Percentiles rank a stretch among this genome's conserved stretches.
These are phyloP conservation scores for Vaccinium vitisidaea DNA, from an alignment of 148 eudicot species.

Conservation along the genomic window DNA sequence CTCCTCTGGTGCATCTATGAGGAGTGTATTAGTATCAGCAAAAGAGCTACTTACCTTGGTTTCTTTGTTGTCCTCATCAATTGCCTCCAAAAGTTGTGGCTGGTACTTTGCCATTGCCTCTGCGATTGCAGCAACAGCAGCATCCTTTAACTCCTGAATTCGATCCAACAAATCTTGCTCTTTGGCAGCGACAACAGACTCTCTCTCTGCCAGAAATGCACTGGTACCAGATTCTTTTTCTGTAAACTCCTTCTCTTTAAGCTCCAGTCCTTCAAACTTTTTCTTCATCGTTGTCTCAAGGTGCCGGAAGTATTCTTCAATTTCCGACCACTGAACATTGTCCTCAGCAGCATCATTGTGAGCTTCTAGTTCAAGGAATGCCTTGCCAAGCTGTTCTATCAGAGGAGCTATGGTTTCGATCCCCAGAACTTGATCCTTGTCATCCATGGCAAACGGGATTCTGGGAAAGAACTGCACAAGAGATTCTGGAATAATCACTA, in stretches of 20 bases:
- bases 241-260: constrained; percentile 41
- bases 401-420: constrained; percentile 31
- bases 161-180: constrained; percentile 55
- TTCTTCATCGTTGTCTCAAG: constrained; percentile 39
- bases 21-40: constrained; percentile 41
- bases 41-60: constrained; percentile 53
- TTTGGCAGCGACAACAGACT: constrained; percentile 48
- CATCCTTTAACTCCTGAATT: constrained; percentile 65
- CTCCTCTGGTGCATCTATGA: constrained; percentile 29
- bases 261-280: constrained; percentile 44
- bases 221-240: constrained; percentile 37
- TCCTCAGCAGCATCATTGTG: constrained; percentile 30
- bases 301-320: constrained; percentile 43
- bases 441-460: constrained; percentile 37
- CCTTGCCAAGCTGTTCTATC: constrained; percentile 46
- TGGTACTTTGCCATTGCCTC: constrained; percentile 35
- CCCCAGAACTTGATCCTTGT: constrained; percentile 29
- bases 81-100: constrained; percentile 29
- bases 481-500: not conserved
- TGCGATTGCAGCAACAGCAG: constrained; percentile 53
- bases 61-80: constrained; percentile 25
- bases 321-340: constrained; percentile 34
- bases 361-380: constrained; percentile 48
- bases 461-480: constrained; percentile 24
- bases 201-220: constrained; percentile 38